Conservation (phyloP, 805 yeast species). For the Saccharomyces kudriavzevii region DNA sequence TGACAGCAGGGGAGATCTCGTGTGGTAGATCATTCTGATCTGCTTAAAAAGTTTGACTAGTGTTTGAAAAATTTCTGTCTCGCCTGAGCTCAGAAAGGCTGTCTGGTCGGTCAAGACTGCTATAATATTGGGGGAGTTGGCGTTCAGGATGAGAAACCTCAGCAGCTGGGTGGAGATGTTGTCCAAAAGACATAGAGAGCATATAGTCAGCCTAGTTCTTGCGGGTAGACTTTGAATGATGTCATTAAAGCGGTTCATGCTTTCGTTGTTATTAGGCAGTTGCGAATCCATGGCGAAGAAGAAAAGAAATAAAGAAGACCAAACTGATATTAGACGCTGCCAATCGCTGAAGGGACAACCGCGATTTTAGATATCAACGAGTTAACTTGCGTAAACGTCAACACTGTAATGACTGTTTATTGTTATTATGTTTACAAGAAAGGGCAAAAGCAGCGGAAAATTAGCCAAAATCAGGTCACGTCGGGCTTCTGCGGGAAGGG, state of each 20-base stretch:
- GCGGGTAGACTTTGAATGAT: conserved; percentile 26
- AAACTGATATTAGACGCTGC: neutral
- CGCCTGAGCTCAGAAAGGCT: conserved; percentile 46
- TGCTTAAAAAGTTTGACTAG: conserved; percentile 72
- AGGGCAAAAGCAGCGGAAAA: neutral
- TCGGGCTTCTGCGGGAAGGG: neutral
- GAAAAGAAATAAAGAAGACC: neutral
- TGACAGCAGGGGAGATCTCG: conserved; percentile 63
- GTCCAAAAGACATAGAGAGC: conserved; percentile 69
- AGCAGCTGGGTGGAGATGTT: conserved; percentile 75
- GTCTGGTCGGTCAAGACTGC: conserved; percentile 52
- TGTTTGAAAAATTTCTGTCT: conserved; percentile 53
- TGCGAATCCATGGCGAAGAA: neutral
- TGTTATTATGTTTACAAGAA: neutral
- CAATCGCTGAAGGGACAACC: neutral
- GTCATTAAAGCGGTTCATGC: conserved; percentile 18
- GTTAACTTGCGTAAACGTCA: neutral
- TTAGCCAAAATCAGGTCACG: neutral
- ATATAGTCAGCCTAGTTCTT: conserved; percentile 55
- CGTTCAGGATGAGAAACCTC: conserved; percentile 60
- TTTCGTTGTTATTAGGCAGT: conserved; percentile 7
- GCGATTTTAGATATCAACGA: neutral
- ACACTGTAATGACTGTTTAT: neutral
- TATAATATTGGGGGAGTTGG: conserved; percentile 44
- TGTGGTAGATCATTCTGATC: conserved; percentile 57